These are phyloP conservation scores for Wickerhamiella cacticola DNA, from an alignment of 805 yeast species.

Conservation along the genomic window DNA sequence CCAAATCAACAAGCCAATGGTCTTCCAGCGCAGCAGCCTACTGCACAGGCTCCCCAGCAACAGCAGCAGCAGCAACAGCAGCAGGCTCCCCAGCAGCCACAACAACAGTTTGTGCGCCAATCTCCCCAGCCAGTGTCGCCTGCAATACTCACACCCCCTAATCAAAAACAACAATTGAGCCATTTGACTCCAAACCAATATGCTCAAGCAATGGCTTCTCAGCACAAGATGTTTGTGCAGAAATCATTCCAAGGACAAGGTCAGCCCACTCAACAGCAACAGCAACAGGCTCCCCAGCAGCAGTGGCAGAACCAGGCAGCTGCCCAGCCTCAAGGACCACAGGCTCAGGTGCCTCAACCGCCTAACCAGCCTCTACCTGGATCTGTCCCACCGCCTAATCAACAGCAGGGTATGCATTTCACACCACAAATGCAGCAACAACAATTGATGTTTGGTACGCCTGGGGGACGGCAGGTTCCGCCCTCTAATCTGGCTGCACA, in stretches of 20 bases:
- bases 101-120: conserved; percentile 13
- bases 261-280: conserved; percentile 18
- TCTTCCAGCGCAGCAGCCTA: conserved; percentile 24
- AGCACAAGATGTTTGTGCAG: conserved; percentile 19
- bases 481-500: conserved; percentile 1
- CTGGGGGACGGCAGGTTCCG: conserved; percentile 12
- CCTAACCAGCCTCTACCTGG: neutral
- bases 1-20: conserved; percentile 1
- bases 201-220: conserved; percentile 15
- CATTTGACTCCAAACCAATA: conserved; percentile 13
- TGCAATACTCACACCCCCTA: conserved; percentile 12
- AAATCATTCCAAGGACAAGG: conserved; percentile 12
- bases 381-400: neutral
- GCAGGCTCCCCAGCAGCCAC: conserved; percentile 17
- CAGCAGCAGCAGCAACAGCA: conserved; percentile 18
- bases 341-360: conserved; percentile 17
- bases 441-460: neutral
- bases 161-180: conserved; percentile 16
- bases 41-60: conserved; percentile 19
- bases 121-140: conserved; percentile 15
- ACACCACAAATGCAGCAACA: conserved; percentile 8
- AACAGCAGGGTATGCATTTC: conserved; percentile 3
- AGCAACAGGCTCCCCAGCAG: conserved; percentile 21
- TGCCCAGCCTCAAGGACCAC: conserved; percentile 13
- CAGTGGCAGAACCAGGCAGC: conserved; percentile 6